Evolutionary conservation across 768 basidiomycete species (phyloP).

Genomic region (Boletus sensibilis): DNA sequence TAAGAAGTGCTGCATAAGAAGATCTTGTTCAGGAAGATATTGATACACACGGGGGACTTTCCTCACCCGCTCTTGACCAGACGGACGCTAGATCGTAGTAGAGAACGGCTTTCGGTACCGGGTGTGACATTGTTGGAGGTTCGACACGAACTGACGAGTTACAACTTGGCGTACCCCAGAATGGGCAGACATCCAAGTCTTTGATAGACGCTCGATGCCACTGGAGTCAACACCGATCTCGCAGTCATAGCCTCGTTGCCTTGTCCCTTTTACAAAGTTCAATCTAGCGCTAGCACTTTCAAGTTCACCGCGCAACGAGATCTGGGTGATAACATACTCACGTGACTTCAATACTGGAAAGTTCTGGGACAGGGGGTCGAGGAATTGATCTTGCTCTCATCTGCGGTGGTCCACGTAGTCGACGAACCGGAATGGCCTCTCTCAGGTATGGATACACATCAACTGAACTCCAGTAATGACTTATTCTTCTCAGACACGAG

Average conservation of each 20-base stretch:
- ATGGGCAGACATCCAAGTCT: background rate
- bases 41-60: background rate
- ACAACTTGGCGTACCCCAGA: background rate
- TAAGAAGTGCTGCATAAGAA: constrained; percentile 44
- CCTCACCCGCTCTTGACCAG: constrained; percentile 65
- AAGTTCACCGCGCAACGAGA: background rate
- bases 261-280: background rate
- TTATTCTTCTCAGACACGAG: constrained; percentile 56
- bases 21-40: background rate
- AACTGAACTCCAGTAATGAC: background rate
- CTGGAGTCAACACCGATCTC: background rate
- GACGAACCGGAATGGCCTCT: constrained; percentile 23
- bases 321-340: constrained; percentile 1
- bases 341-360: constrained; percentile 29
- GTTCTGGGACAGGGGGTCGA: constrained; percentile 22
- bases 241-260: background rate
- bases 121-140: background rate
- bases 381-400: background rate
- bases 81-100: constrained; percentile 63
- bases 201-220: too few species aligned
- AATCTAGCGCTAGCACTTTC: background rate
- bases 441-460: constrained; percentile 23
- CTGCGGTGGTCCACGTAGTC: background rate
- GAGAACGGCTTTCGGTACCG: constrained; percentile 73
- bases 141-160: background rate